Evolutionary conservation across 139 green algal species (phyloP).

Genomic region (Zygnema circumcarinatum): DNA sequence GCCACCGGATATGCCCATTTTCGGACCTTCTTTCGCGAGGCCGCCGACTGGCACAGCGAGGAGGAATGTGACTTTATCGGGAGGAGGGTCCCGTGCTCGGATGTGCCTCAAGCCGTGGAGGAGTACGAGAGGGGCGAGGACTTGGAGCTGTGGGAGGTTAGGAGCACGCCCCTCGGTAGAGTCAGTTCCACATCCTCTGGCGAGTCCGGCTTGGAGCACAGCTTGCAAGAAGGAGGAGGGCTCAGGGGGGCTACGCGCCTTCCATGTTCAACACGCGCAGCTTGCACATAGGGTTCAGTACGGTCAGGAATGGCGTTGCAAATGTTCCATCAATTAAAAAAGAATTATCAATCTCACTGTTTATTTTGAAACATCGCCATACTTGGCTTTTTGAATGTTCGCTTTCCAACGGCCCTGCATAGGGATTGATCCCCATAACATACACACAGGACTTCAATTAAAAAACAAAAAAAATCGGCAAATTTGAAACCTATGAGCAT

Average conservation of each 20-base stretch:
- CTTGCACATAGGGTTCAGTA: too few species aligned
- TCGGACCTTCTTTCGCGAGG: background rate
- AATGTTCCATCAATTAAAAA: background rate
- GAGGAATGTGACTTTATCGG: background rate
- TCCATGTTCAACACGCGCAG: too few species aligned
- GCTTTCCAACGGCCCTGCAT: background rate
- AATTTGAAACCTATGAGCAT: background rate
- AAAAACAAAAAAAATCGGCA: background rate
- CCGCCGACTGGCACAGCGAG: background rate
- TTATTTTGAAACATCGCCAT: background rate
- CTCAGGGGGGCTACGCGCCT: too few species aligned
- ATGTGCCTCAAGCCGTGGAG: background rate
- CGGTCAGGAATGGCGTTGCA: background rate
- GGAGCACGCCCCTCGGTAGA: too few species aligned
- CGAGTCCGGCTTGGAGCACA: too few species aligned
- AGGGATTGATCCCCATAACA: background rate
- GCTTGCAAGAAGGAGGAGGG: too few species aligned
- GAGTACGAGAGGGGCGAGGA: background rate
- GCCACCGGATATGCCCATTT: background rate
- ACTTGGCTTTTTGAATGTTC: background rate
- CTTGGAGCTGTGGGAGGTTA: constrained; percentile 22
- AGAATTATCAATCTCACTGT: background rate
- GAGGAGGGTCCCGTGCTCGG: background rate
- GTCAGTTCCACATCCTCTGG: too few species aligned
- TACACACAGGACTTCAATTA: background rate